Percentiles rank a stretch among this genome's conserved stretches.
These are phyloP conservation scores for Colletotrichum tabaci DNA, from an alignment of 2,329 filamentous ascomycete genomes.

Conservation along the genomic window DNA sequence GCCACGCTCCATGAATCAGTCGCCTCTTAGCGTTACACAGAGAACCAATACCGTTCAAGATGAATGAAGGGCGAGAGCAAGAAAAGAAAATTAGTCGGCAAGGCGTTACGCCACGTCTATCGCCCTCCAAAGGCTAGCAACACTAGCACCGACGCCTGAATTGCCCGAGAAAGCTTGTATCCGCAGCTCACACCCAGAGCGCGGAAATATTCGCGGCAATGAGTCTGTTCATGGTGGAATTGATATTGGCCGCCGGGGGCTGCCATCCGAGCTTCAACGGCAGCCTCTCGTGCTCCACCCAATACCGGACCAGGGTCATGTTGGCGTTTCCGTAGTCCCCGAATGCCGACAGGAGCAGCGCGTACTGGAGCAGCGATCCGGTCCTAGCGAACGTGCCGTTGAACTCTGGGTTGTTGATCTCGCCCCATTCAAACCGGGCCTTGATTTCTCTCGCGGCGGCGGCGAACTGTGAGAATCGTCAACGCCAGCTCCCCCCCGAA, in stretches of 20 bases:
- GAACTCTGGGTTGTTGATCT: slow-evolving; percentile 46
- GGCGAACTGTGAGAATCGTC: slow-evolving; percentile 32
- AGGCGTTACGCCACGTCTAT: no score
- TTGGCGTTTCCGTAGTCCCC: slow-evolving; percentile 12
- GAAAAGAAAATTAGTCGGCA: no score
- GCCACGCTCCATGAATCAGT: no score
- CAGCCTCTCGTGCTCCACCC: slow-evolving; percentile 27
- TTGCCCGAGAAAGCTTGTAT: no score
- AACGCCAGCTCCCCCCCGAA: not conserved
- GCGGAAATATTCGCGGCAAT: slow-evolving; percentile 19
- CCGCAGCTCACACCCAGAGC: not conserved
- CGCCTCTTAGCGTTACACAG: no score
- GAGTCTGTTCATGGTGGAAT: slow-evolving; percentile 16
- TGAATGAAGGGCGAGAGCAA: no score
- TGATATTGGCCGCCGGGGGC: not conserved
- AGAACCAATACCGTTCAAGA: no score
- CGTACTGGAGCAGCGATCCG: slow-evolving; percentile 22
- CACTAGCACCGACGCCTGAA: no score
- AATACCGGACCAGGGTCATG: slow-evolving; percentile 18
- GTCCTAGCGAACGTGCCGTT: slow-evolving; percentile 31
- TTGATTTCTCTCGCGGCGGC: slow-evolving; percentile 47
- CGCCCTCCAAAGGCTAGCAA: no score
- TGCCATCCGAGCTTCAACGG: not conserved
- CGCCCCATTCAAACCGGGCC: slow-evolving; percentile 45
- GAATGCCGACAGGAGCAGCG: slow-evolving; percentile 10